Percentiles rank a stretch among this genome's conserved stretches.
These are phyloP conservation scores for Xerocomus potaroensis DNA, from an alignment of 768 basidiomycete genomes.

Conservation along the genomic window DNA sequence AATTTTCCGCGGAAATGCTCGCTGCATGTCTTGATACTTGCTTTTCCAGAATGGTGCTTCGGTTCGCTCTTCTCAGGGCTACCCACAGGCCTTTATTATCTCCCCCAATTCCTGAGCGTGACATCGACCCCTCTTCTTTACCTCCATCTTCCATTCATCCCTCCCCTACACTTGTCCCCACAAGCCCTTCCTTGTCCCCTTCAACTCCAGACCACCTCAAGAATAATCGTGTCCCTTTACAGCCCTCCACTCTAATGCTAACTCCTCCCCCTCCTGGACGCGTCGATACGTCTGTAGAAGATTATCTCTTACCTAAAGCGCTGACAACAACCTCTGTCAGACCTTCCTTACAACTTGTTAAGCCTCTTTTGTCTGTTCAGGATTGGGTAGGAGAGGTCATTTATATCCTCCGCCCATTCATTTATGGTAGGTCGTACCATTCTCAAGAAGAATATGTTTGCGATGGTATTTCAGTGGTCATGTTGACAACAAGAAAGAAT, in stretches of 20 bases:
- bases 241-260: slow-evolving; percentile 56
- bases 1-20: slow-evolving; percentile 21
- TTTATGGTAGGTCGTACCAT: slow-evolving; percentile 56
- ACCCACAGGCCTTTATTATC: slow-evolving; percentile 74
- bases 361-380: slow-evolving; percentile 52
- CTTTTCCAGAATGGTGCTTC: slow-evolving; percentile 61
- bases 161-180: slow-evolving; percentile 58
- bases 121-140: slow-evolving; percentile 72
- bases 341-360: slow-evolving; percentile 63
- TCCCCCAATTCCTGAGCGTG: slow-evolving; percentile 82
- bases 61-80: slow-evolving; percentile 65
- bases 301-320: slow-evolving; percentile 79
- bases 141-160: slow-evolving; percentile 49
- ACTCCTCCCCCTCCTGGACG: slow-evolving; percentile 46
- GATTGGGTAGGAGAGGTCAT: slow-evolving; percentile 74
- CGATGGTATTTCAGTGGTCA: slow-evolving; percentile 15
- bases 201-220: slow-evolving; percentile 75
- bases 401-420: slow-evolving; percentile 68
- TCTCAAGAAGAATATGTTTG: slow-evolving; percentile 6
- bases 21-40: slow-evolving; percentile 4
- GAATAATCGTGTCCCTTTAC: slow-evolving; percentile 70
- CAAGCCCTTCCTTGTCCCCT: slow-evolving; percentile 53
- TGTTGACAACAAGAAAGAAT: slow-evolving; percentile 21
- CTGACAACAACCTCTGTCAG: slow-evolving; percentile 69
- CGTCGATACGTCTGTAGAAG: slow-evolving; percentile 62